These are phyloP conservation scores for Westerdykella ornata DNA, from an alignment of 2,329 filamentous ascomycete genomes.

Conservation along the genomic window DNA sequence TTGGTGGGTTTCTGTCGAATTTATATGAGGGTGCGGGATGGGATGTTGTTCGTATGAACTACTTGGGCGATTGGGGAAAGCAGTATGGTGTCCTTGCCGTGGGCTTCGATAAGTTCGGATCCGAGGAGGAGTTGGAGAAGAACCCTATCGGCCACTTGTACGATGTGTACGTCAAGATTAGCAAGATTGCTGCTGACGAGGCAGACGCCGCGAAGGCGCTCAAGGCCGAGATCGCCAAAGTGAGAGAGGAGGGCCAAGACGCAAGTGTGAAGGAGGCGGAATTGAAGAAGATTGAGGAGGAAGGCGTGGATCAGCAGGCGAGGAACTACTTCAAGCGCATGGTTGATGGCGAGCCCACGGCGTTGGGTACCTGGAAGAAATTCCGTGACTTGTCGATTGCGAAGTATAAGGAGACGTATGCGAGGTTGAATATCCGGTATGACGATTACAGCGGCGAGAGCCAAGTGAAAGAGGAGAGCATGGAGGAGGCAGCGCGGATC, in stretches of 20 bases:
- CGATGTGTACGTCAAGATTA: conserved; percentile 74
- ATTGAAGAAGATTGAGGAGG: conserved; percentile 35
- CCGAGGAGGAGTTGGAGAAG: conserved; percentile 60
- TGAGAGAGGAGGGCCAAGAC: conserved; percentile 40
- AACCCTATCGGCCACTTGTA: conserved; percentile 79
- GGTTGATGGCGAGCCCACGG: conserved; percentile 55
- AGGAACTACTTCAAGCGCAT: conserved; percentile 64
- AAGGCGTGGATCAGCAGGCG: conserved; percentile 60
- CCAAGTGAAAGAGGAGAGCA: conserved; percentile 56
- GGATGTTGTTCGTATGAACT: conserved; percentile 66
- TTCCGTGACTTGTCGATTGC: conserved; percentile 59
- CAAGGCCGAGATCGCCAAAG: conserved; percentile 38
- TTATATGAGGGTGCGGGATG: conserved; percentile 62
- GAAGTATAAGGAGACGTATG: conserved; percentile 59
- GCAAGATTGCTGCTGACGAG: conserved; percentile 56
- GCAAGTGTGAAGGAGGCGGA: conserved; percentile 37
- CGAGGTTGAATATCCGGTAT: conserved; percentile 58
- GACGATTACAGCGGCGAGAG: conserved; percentile 65
- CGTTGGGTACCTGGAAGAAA: conserved; percentile 55
- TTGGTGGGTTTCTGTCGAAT: conserved; percentile 66
- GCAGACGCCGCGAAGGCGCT: conserved; percentile 57
- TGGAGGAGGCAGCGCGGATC: conserved; percentile 53
- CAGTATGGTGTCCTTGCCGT: conserved; percentile 66
- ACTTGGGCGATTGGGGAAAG: conserved; percentile 74
- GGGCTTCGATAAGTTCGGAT: conserved; percentile 68